phyloP scores from a whole-genome alignment of 768 basidiomycete species.

The Leccinum sublutescens region DNA sequence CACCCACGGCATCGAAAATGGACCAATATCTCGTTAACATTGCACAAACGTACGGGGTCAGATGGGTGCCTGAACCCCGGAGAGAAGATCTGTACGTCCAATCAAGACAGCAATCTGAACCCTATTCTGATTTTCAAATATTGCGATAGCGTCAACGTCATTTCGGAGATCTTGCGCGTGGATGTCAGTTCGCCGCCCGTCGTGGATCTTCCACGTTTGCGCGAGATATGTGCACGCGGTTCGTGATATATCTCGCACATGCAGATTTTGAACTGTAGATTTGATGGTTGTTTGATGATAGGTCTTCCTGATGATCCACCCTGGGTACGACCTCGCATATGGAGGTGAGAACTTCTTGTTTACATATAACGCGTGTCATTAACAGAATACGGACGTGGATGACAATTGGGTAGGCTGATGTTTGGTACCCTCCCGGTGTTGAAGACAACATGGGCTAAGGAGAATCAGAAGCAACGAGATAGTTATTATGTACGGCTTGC shows the following conservation, averaged over 20 bases:
- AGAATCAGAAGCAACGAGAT: constrained; percentile 58
- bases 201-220: constrained; percentile 57
- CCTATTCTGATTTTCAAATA: not conserved
- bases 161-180: constrained; percentile 61
- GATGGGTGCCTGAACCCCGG: constrained; percentile 61
- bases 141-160: constrained; percentile 43
- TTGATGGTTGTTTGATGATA: constrained; percentile 26
- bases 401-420: constrained; percentile 45
- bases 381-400: constrained; percentile 7
- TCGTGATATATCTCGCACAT: constrained; percentile 18
- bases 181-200: constrained; percentile 40
- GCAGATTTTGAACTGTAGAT: not conserved
- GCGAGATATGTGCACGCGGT: constrained; percentile 63
- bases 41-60: constrained; percentile 50
- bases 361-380: not conserved
- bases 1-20: constrained; percentile 55
- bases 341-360: constrained; percentile 53
- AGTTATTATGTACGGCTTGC: constrained; percentile 65
- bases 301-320: constrained; percentile 72
- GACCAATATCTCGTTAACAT: constrained; percentile 55
- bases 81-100: constrained; percentile 59
- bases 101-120: not conserved
- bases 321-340: constrained; percentile 74
- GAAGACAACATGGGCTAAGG: constrained; percentile 59
- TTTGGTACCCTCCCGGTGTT: constrained; percentile 58